Percentiles rank a stretch among this genome's conserved stretches.
These are phyloP conservation scores for Schizochytrium sp. DNA, from an alignment of 108 stramenopile species.

Conservation along the genomic window DNA sequence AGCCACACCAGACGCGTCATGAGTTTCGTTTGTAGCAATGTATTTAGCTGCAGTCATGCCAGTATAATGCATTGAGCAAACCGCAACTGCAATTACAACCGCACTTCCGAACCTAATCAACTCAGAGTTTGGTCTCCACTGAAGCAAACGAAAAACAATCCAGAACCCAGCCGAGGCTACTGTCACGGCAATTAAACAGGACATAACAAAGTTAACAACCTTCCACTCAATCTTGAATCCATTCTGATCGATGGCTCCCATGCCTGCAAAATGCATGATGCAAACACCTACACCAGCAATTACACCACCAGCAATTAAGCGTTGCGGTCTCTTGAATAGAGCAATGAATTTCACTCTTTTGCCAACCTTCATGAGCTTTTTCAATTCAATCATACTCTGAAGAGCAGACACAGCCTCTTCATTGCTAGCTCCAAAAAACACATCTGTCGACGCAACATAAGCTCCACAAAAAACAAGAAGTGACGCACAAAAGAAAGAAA, in stretches of 20 bases:
- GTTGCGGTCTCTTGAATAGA: neutral
- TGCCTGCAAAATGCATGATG: conserved; percentile 46
- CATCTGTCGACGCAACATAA: conserved; percentile 5
- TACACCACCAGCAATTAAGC: neutral
- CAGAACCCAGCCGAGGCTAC: conserved; percentile 42
- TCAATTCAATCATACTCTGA: conserved; percentile 2
- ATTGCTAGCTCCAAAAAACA: neutral
- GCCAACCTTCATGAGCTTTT: conserved; percentile 13
- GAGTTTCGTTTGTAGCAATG: neutral
- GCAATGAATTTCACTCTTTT: conserved; percentile 25
- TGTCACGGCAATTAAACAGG: conserved; percentile 7
- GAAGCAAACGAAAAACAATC: conserved; percentile 56
- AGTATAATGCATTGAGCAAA: conserved; percentile 42
- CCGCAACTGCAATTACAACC: conserved; percentile 31
- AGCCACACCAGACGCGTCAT: neutral
- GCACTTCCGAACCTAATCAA: neutral
- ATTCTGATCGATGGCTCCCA: neutral
- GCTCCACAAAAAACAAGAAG: neutral
- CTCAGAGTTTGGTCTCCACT: conserved; percentile 28
- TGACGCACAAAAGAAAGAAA: neutral
- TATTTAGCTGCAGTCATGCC: conserved; percentile 17
- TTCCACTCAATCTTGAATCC: conserved; percentile 1
- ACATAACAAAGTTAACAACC: neutral
- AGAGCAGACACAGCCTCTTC: conserved; percentile 16
- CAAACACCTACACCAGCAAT: conserved; percentile 2